phyloP scores from a whole-genome alignment of 257 asterid species.

The Nicotiana benthamiana region DNA sequence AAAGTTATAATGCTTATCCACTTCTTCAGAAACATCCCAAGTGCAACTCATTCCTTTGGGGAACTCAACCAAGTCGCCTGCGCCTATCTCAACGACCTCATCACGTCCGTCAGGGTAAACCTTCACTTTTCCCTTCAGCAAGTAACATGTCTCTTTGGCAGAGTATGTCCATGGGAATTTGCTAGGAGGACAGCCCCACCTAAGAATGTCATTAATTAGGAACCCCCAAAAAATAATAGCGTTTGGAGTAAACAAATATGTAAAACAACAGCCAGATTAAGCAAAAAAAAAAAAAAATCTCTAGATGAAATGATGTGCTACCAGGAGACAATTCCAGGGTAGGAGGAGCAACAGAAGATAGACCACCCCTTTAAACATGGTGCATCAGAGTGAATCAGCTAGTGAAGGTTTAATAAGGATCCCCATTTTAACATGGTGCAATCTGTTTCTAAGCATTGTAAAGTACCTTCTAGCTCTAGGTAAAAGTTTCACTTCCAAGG shows the following conservation, averaged over 20 bases:
- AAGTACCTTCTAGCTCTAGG: neutral
- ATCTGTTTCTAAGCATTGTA: neutral
- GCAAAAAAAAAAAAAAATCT: neutral
- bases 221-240: neutral
- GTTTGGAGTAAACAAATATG: neutral
- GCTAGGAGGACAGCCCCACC: conserved; percentile 47
- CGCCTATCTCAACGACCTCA: conserved; percentile 33
- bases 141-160: conserved; percentile 33
- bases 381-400: neutral
- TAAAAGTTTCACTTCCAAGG: neutral
- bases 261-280: neutral
- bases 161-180: conserved; percentile 49
- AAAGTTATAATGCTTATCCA: conserved; percentile 38
- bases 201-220: neutral
- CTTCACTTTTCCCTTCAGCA: conserved; percentile 40
- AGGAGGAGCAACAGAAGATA: neutral
- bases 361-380: neutral
- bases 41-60: conserved; percentile 45
- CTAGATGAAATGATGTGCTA: neutral
- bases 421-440: neutral
- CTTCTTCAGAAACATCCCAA: conserved; percentile 45
- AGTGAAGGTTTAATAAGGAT: neutral
- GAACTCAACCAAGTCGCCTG: conserved; percentile 40
- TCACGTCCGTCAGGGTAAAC: conserved; percentile 31
- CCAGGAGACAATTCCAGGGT: neutral